Evolutionary conservation across 2,329 filamentous ascomycete genomes (phyloP), one percentile per base, ranked within the genome.

Genomic region (Chrysosporium keratinophilum): DNA sequence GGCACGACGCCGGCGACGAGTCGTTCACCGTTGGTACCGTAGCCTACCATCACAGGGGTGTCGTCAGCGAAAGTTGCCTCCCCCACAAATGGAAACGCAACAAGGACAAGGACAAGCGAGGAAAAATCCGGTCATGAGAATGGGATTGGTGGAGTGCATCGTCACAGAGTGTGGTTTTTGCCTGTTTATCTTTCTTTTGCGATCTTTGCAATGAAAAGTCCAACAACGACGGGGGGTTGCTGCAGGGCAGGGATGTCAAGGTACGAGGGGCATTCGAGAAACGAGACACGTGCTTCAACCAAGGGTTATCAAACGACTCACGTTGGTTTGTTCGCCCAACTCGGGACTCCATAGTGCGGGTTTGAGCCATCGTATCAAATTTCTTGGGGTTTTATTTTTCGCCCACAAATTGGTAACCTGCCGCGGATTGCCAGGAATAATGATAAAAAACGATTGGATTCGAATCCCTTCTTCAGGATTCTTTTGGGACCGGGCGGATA

Each of bases 1-100:
- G 93, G 88, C 46, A 98, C 93, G 55, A 97, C 84, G 62, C 93
- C 93, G 57, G 93, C 91, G 63, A 98, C 93, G 58, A 97, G 83
- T 61, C 93, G 85, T 74, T 97, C 91, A 74, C 91, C 91, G 69
- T 88, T 86, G 56, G 86, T 75, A 66, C 88, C 90, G 74, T 97
- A 98, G 66, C 90, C 93, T 97, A 37, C 5, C 34, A 19, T 17
- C n/a, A 49, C 35, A 49, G 37, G 23, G 44, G 35, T 43, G 34
- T 20, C 5, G 46, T 49, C 35, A 49, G 46, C 15, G 19, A 31
- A 39, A 10, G 46, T 35, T 37, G 33, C 10, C 28, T 47, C 45
- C 14, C 23, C 31, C 34, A 31, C 46, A 19, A 49, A 49, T 39
- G 10, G 17, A 20, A 37, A 37, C n/a, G 19, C 12, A 40, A 35